A percentile compares a stretch with the other conserved stretches of the same genome.
Conservation (phyloP, 2,329 filamentous ascomycete species). For the Geoglossum cookeanum region DNA sequence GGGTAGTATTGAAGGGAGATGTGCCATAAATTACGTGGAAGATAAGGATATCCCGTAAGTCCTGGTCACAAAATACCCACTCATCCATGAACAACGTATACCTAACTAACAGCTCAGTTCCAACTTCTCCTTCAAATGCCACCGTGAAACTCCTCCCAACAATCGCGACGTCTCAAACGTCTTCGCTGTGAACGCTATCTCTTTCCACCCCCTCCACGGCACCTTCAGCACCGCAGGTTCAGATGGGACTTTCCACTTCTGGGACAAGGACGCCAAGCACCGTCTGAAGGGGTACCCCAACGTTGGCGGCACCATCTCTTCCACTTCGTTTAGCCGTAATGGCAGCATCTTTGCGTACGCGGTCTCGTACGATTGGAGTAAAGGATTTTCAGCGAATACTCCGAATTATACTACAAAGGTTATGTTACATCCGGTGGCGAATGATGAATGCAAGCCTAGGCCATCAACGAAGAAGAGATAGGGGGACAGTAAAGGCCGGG, state of each 20-base stretch:
- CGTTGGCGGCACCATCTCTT: constrained; percentile 70
- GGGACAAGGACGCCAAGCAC: constrained; percentile 80
- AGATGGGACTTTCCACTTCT: constrained; percentile 45
- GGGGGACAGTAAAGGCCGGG: not conserved
- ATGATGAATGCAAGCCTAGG: constrained; percentile 6
- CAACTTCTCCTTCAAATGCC: constrained; percentile 99
- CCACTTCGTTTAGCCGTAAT: constrained; percentile 76
- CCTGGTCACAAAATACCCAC: not conserved
- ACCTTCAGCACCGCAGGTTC: constrained; percentile 96
- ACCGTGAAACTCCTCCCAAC: constrained; percentile 55
- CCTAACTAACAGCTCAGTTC: constrained; percentile 28
- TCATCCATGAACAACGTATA: not conserved
- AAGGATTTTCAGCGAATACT: constrained; percentile 76
- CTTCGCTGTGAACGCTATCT: constrained; percentile 90
- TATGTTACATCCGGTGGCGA: constrained; percentile 4
- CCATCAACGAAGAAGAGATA: constrained; percentile 4
- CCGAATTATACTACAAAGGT: constrained; percentile 19
- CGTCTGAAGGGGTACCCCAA: constrained; percentile 73
- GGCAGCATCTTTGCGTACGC: constrained; percentile 78
- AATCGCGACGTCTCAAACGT: constrained; percentile 63
- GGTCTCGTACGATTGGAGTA: constrained; percentile 95
- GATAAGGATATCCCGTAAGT: constrained; percentile 67
- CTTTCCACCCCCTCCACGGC: constrained; percentile 88
- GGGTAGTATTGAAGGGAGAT: constrained; percentile 89
- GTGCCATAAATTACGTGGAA: constrained; percentile 95